phyloP scores from a whole-genome alignment of 345 rosid genomes.

The Citrus australasica region DNA sequence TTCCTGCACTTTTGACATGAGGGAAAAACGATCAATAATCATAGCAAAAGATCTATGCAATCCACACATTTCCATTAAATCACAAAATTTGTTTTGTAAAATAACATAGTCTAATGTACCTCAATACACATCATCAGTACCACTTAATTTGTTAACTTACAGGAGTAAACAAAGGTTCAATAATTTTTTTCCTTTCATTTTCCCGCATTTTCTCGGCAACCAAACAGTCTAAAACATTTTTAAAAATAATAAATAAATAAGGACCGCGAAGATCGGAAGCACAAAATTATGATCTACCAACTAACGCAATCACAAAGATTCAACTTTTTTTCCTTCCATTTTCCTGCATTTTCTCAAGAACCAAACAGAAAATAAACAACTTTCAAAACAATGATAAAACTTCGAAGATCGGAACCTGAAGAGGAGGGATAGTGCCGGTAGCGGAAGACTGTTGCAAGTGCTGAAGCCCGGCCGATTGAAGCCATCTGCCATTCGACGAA shows the following conservation, averaged over 20 bases:
- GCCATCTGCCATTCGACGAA: constrained; percentile 86
- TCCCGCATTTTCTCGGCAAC: neutral
- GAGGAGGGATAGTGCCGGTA: constrained; percentile 43
- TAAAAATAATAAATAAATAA: too few species aligned
- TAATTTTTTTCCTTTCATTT: neutral
- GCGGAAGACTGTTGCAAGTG: constrained; percentile 57
- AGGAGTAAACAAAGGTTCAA: too few species aligned
- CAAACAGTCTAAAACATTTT: neutral
- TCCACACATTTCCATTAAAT: neutral
- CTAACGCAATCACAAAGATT: neutral
- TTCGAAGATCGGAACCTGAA: constrained; percentile 36
- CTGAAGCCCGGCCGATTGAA: constrained; percentile 90
- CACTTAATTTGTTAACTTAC: neutral
- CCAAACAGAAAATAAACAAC: neutral
- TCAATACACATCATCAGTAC: neutral
- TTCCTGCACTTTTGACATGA: neutral
- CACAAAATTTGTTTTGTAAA: neutral
- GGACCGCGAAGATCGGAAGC: neutral
- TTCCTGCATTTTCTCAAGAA: constrained; percentile 4
- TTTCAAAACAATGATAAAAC: neutral
- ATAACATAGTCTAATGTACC: neutral
- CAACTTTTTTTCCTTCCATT: neutral
- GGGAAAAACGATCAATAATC: neutral
- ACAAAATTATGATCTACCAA: neutral
- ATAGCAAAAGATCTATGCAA: neutral